Evolutionary conservation across 805 yeast species (phyloP), one percentile per base, ranked within the genome.

Genomic region (Scheffersomyces ergatensis): DNA sequence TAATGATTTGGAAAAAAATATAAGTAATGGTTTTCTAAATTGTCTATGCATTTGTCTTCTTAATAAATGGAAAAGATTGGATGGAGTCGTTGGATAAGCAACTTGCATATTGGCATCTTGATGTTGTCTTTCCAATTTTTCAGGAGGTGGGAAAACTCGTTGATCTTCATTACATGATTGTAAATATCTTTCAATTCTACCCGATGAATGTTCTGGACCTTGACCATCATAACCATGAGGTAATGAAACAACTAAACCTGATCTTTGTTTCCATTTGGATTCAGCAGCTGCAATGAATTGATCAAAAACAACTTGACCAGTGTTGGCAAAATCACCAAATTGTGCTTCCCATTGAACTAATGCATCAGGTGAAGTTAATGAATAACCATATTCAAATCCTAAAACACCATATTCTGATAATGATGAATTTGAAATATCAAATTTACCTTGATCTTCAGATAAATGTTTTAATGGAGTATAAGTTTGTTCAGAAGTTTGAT

Each of bases 141-240:
- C 90, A 44, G 76, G 82, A 32, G 88, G 65, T 63, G 99, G 99
- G 96, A 88, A 93, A 57, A 60, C 70, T 71, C 98, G 85, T 58
- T 88, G 89, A 67, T 93, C 99, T 74, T 93, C 99, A 64, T 90
- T 90, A 61, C 96, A 85, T 62, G 93, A 71, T 74, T 88, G 96
- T 68, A 93, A 77, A 74, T 89, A 93, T 76, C 99, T 84, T 76
- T 93, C 99, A 40, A 93, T 70, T 78, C 98, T 85, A 58, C 96
- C 98, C 42, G 96, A 87, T 20, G 99, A 93, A 72, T 93, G 99
- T 76, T 93, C 99, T 51, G 99, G 98, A 59, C 99, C 99, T 76
- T 93, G 99, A 53, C 99, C 99, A 65, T 93, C 99, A 67, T 90
- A 93, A 74, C 99, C 99, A 65, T 93, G 99, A 43, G 99, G 99